Base-by-base conservation (phyloP, 768 basidiomycete species). In the Tricholoma hemisulphureum region DNA sequence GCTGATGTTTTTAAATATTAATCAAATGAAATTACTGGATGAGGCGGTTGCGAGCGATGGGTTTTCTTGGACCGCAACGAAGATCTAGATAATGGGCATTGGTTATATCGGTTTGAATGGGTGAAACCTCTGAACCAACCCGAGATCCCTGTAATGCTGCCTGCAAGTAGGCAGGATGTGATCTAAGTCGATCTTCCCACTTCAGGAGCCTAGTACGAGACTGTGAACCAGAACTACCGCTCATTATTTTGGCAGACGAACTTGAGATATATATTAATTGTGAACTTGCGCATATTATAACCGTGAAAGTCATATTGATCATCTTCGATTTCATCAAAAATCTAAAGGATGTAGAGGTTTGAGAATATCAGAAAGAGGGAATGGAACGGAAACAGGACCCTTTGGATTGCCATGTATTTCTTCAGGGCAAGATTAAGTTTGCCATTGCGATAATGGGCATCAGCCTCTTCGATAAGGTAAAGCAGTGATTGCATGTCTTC, bases 271-370 rank as follows among this genome's bases (percentile, higher is more conserved):
- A 93, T 84, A 53, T 87, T 88, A 31, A 98, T 74, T 7, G 91
- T 96, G 65, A 87, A 91, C 64, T 91, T 94, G 53, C 97, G 87
- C 63, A 98, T 63, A 62, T 92, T 92, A 71, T 98, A 99, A 6
- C 89, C 86, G 70, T 99, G 97, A 80, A 99, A 99, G 71, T 99
- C 97, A 64, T 89, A 98, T 73, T 98, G 95, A 66, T 97, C 95
- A 63, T 98, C 94, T 61, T 97, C 93, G 61, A 91, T 83, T 53
- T 90, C 89, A 53, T 88, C 82, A 70, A 96, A 98, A 14, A 87
- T 75, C 91, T 92, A 26, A 50, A 29, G n/a, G 10, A 2, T 29
- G 1, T 45, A 53, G 21, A 43, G 31, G 26, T 59, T 26, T 56
- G n/a, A 20, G 21, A 21, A 23, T 41, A 20, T 51, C 3, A 7